Percentiles rank a stretch among this genome's conserved stretches.
phyloP scores from a whole-genome alignment of 1,284 basidiomycete species.

The Papiliotrema terrestris region DNA sequence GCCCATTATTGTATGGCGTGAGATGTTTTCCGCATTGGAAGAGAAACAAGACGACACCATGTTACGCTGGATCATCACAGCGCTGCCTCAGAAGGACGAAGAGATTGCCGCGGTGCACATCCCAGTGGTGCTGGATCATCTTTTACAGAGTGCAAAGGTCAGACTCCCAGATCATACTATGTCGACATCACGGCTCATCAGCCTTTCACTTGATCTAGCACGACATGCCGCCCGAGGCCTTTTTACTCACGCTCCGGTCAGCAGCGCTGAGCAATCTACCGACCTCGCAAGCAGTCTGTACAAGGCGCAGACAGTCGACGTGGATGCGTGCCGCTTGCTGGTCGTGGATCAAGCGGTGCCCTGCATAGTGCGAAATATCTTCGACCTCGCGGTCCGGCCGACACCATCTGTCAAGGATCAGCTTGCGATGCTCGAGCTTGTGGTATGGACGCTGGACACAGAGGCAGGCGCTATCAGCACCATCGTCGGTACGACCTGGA shows the following conservation, averaged over 20 bases:
- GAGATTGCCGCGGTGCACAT: slow-evolving; percentile 40
- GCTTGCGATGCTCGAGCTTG: slow-evolving; percentile 12
- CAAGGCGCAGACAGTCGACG: too few relatives aligned
- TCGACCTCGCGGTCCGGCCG: slow-evolving; percentile 10
- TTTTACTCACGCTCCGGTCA: not conserved
- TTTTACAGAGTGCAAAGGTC: slow-evolving; percentile 9
- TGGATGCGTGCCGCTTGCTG: too few relatives aligned
- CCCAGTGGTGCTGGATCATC: slow-evolving; percentile 21
- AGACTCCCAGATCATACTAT: not conserved
- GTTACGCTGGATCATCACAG: slow-evolving; percentile 48
- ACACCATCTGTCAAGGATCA: not conserved
- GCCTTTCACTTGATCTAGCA: not conserved
- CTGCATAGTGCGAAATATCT: slow-evolving; percentile 16
- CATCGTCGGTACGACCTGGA: slow-evolving; percentile 12
- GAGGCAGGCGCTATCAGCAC: slow-evolving; percentile 21
- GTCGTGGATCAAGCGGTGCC: slow-evolving; percentile 16
- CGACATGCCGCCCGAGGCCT: not conserved
- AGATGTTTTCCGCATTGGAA: slow-evolving; percentile 54
- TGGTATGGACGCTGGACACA: slow-evolving; percentile 19
- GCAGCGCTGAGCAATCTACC: not conserved
- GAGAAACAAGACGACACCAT: slow-evolving; percentile 53
- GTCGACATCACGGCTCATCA: too few relatives aligned
- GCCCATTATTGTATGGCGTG: slow-evolving; percentile 80
- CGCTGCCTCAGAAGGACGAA: slow-evolving; percentile 53
- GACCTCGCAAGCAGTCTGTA: not conserved